phyloP scores from a whole-genome alignment of 192 early-diverging fungal genomes.

The Dispira simplex region DNA sequence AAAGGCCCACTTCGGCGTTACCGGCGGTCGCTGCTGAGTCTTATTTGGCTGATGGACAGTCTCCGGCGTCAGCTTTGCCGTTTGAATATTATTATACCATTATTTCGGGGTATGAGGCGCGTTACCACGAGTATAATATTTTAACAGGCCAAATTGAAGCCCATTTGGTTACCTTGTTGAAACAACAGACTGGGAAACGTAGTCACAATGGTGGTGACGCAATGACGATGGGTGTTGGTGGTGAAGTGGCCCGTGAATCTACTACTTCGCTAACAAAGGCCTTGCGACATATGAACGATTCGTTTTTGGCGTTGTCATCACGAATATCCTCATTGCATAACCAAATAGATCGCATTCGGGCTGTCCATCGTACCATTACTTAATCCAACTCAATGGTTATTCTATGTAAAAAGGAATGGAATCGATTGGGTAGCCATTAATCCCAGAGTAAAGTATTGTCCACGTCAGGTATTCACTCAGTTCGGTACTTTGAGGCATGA shows the following conservation, averaged over 20 bases:
- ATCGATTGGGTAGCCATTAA: background rate
- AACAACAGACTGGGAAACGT: background rate
- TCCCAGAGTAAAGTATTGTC: background rate
- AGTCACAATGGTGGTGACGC: background rate
- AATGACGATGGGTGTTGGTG: background rate
- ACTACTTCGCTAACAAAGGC: conserved; percentile 5
- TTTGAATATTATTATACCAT: conserved; percentile 8
- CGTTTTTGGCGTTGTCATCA: background rate
- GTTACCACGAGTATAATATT: conserved; percentile 5
- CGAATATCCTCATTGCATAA: conserved; percentile 1
- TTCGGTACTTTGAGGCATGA: background rate
- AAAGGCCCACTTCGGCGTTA: background rate
- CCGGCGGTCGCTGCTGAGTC: background rate
- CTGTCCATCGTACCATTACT: background rate
- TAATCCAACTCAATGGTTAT: background rate
- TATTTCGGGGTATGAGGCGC: background rate
- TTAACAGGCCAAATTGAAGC: conserved; percentile 1
- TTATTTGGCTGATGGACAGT: background rate
- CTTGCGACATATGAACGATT: conserved; percentile 8
- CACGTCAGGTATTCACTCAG: background rate
- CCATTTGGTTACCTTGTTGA: background rate
- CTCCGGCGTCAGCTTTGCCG: background rate
- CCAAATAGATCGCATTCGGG: background rate
- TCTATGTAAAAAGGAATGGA: background rate
- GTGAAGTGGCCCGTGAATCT: background rate